A percentile compares a stretch with the other conserved stretches of the same genome.
Conservation (phyloP, 2,329 filamentous ascomycete species). For the Ceratocystis variospora region DNA sequence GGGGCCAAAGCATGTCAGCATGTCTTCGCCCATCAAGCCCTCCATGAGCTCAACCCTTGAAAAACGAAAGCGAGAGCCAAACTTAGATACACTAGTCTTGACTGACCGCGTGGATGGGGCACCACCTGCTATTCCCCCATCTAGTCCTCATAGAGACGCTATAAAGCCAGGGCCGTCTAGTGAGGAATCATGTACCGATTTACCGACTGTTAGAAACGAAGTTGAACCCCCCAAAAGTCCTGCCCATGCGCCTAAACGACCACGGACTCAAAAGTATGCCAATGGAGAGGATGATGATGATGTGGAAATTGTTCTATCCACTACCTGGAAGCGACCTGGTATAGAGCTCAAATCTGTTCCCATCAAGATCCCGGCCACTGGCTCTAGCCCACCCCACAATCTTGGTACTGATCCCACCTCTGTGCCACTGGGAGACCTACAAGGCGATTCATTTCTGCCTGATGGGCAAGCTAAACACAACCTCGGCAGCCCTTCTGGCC, state of each 20-base stretch:
- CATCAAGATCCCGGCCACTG: neutral
- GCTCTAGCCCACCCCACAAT: neutral
- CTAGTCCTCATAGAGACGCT: neutral
- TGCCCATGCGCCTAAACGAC: constrained; percentile 4
- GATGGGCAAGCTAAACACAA: no score
- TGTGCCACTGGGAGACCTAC: neutral
- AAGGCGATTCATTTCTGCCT: neutral
- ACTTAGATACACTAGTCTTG: neutral
- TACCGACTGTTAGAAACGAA: neutral
- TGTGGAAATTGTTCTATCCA: neutral
- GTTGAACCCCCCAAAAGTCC: neutral
- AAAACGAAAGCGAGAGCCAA: constrained; percentile 4
- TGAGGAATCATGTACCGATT: constrained; percentile 6
- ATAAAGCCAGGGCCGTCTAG: neutral
- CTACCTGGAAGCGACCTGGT: neutral
- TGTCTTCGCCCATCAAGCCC: constrained; percentile 9
- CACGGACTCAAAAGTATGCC: neutral
- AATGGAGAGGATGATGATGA: neutral
- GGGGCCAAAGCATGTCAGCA: neutral
- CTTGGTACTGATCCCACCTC: neutral
- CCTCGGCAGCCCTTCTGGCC: no score
- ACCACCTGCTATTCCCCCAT: neutral
- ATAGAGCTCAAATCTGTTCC: neutral
- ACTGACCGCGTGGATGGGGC: neutral
- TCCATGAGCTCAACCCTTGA: neutral